These are phyloP conservation scores for Phytophthora cryptogea DNA, from an alignment of 352 stramenopile genomes.

Conservation along the genomic window DNA sequence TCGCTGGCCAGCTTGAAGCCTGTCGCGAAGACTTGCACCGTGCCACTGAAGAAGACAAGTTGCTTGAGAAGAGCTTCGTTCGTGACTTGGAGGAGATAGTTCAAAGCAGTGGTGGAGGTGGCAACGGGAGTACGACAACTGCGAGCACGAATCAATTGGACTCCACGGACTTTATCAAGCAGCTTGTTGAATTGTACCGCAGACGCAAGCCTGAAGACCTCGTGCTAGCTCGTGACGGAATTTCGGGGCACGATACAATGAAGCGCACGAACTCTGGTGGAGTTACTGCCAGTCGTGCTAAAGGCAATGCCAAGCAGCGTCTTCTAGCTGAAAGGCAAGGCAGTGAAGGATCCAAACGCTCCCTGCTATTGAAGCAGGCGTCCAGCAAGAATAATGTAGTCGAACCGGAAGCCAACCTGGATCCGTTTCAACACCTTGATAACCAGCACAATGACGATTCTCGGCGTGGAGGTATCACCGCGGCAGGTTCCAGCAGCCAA, in stretches of 20 bases:
- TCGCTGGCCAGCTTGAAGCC: conserved; percentile 50
- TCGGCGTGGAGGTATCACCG: conserved; percentile 7
- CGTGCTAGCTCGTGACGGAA: conserved; percentile 13
- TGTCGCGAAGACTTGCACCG: conserved; percentile 72
- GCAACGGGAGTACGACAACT: conserved; percentile 19
- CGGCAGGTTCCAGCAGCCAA: conserved; percentile 6
- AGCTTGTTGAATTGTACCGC: conserved; percentile 78
- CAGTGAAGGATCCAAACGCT: conserved; percentile 37
- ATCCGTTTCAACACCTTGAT: conserved; percentile 77
- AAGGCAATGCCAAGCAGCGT: conserved; percentile 49
- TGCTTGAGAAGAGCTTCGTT: conserved; percentile 60
- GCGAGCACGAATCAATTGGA: conserved; percentile 29
- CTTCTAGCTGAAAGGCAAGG: conserved; percentile 43
- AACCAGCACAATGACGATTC: conserved; percentile 34
- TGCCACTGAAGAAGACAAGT: conserved; percentile 72
- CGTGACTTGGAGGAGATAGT: conserved; percentile 79
- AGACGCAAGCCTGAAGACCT: conserved; percentile 70
- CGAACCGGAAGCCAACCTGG: conserved; percentile 55
- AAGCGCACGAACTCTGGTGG: conserved; percentile 23
- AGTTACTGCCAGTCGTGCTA: conserved; percentile 18
- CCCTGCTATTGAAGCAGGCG: conserved; percentile 30
- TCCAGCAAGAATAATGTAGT: conserved; percentile 28
- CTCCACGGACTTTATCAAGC: conserved; percentile 67
- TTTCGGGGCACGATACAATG: conserved; percentile 2
- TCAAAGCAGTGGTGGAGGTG: conserved; percentile 19